Evolutionary conservation across 106 monocot genomes (phyloP).

Genomic region (Ottelia alismoides): DNA sequence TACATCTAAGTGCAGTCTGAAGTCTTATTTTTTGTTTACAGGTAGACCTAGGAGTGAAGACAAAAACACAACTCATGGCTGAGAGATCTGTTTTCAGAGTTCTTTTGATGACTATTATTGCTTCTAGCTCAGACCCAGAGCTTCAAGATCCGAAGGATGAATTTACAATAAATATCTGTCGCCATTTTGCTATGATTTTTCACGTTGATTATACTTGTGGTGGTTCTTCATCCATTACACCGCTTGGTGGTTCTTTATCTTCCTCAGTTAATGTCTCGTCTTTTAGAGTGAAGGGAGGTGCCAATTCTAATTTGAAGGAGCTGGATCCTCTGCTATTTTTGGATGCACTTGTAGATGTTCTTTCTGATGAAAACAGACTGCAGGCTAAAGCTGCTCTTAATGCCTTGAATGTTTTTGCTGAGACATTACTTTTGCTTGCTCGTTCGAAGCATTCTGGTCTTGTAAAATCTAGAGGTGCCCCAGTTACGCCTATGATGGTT

Average conservation of each 20-base stretch:
- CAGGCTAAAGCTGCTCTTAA: constrained; percentile 83
- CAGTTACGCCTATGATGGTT: constrained; percentile 87
- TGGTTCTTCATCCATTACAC: constrained; percentile 33
- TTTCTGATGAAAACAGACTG: constrained; percentile 65
- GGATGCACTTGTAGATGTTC: constrained; percentile 93
- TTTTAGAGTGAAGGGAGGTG: constrained; percentile 37
- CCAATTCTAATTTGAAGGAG: constrained; percentile 69
- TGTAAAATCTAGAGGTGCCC: constrained; percentile 50
- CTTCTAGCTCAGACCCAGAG: constrained; percentile 59
- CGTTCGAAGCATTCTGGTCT: constrained; percentile 61
- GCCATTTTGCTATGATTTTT: constrained; percentile 97
- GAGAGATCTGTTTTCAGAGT: constrained; percentile 96
- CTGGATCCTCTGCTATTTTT: constrained; percentile 89
- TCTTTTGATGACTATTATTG: constrained; percentile 58
- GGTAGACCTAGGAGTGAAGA: constrained; percentile 98
- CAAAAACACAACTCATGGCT: constrained; percentile 96
- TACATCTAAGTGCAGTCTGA: too few species aligned
- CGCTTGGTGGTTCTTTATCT: constrained; percentile 28
- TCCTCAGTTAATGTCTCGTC: constrained; percentile 20
- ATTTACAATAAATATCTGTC: constrained; percentile 66
- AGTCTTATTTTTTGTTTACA: too few species aligned
- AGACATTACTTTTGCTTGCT: constrained; percentile 81
- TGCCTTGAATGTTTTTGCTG: constrained; percentile 70
- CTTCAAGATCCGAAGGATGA: constrained; percentile 70
- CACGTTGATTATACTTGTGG: constrained; percentile 56